phyloP scores from a whole-genome alignment of 2,329 filamentous ascomycete species.

The Penicillium sclerotiorum region DNA sequence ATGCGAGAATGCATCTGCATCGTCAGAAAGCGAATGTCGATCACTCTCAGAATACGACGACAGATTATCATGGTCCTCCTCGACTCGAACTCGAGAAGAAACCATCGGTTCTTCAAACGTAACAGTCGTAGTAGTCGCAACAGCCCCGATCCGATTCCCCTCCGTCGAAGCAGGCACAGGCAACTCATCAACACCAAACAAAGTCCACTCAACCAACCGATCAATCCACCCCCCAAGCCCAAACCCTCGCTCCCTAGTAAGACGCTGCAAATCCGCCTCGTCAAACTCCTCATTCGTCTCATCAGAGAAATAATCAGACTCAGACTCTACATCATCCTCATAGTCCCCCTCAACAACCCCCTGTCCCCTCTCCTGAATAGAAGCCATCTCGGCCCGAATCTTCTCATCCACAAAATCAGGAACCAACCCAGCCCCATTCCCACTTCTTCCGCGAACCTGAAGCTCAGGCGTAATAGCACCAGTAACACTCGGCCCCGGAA shows the following conservation, averaged over 20 bases:
- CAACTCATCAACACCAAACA: constrained; percentile 57
- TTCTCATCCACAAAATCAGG: constrained; percentile 56
- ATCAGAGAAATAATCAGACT: constrained; percentile 30
- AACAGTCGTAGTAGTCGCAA: constrained; percentile 25
- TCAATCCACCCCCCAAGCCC: constrained; percentile 62
- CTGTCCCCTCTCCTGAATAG: constrained; percentile 25
- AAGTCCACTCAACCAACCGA: constrained; percentile 58
- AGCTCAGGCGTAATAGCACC: constrained; percentile 17
- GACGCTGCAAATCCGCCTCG: constrained; percentile 56
- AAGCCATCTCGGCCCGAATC: constrained; percentile 43
- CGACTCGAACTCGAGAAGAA: not conserved
- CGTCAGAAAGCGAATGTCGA: constrained; percentile 23
- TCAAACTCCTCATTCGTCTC: constrained; percentile 43
- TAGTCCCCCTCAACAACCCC: constrained; percentile 20
- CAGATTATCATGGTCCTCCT: constrained; percentile 12
- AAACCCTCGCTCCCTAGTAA: constrained; percentile 56
- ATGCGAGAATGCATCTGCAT: constrained; percentile 26
- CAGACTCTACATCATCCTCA: constrained; percentile 24
- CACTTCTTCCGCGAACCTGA: constrained; percentile 14
- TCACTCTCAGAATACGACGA: constrained; percentile 13
- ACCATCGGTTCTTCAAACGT: constrained; percentile 22
- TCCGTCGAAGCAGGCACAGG: constrained; percentile 15
- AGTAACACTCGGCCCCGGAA: constrained; percentile 15
- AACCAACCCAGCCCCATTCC: constrained; percentile 23
- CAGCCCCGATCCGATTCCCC: constrained; percentile 19